Conservation (phyloP, 768 basidiomycete species). For the Lactifluus hygrophoroides region DNA sequence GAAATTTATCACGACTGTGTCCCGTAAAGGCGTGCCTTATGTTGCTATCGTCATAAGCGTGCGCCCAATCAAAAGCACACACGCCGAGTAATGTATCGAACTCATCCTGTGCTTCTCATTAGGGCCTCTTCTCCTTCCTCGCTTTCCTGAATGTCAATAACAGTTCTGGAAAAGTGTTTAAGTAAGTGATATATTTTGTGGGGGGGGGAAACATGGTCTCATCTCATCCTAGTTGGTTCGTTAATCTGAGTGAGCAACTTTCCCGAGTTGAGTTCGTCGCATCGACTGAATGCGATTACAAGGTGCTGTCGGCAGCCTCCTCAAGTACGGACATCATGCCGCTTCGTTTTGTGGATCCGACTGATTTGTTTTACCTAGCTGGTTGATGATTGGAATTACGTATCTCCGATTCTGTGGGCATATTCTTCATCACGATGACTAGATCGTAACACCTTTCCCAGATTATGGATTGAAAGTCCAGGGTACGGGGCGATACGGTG, state of each 20-base stretch:
- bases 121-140: constrained; percentile 17
- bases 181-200: not conserved
- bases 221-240: constrained; percentile 12
- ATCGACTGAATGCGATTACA: not conserved
- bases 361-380: constrained; percentile 8
- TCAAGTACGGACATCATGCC: constrained; percentile 12
- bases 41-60: constrained; percentile 12
- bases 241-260: constrained; percentile 13
- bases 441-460: not conserved
- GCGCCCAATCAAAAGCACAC: not conserved
- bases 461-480: constrained; percentile 18
- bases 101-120: not conserved
- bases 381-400: constrained; percentile 19
- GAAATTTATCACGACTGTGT: constrained; percentile 9
- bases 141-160: constrained; percentile 15
- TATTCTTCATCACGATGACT: not conserved
- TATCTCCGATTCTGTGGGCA: constrained; percentile 19
- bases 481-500: not conserved
- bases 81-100: not conserved
- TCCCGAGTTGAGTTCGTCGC: not conserved
- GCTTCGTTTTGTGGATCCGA: not conserved
- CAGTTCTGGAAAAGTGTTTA: constrained; percentile 16
- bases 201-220: not conserved
- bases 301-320: constrained; percentile 19
- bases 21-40: constrained; percentile 11